Evolutionary conservation across 768 basidiomycete genomes (phyloP).

Genomic region (Tulasnella sp.): DNA sequence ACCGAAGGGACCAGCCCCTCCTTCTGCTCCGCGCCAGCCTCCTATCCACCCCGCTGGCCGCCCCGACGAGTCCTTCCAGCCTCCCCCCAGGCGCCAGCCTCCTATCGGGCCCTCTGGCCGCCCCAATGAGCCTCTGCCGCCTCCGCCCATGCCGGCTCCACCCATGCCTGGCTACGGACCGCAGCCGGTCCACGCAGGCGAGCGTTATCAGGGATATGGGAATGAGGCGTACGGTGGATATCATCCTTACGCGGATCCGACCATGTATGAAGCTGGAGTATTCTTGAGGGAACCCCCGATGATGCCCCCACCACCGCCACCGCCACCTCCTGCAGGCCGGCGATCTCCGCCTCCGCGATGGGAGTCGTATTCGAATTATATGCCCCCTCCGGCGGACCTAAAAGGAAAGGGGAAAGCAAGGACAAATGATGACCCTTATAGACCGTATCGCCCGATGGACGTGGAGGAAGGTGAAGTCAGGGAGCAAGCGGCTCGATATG

Average conservation of each 20-base stretch:
- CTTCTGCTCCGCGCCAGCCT: neutral
- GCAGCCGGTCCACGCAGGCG: neutral
- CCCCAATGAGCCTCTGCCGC: neutral
- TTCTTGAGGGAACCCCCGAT: neutral
- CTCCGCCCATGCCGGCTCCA: neutral
- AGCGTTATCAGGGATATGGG: neutral
- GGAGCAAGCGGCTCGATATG: neutral
- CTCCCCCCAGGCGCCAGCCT: neutral
- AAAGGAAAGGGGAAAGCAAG: neutral
- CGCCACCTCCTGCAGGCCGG: neutral
- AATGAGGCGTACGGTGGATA: neutral
- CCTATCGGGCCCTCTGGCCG: neutral
- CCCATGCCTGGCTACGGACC: neutral
- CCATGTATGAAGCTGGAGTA: neutral
- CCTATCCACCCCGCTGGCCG: neutral
- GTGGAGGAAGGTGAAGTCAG: neutral
- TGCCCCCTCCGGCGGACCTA: neutral
- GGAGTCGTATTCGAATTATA: neutral
- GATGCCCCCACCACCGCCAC: neutral
- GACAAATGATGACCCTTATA: neutral
- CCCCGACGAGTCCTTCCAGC: neutral
- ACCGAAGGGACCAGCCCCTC: neutral
- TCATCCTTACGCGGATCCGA: neutral
- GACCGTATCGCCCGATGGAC: neutral
- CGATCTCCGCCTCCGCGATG: neutral